Conservation (phyloP, 1,284 basidiomycete genomes). For the Cerrena zonata region DNA sequence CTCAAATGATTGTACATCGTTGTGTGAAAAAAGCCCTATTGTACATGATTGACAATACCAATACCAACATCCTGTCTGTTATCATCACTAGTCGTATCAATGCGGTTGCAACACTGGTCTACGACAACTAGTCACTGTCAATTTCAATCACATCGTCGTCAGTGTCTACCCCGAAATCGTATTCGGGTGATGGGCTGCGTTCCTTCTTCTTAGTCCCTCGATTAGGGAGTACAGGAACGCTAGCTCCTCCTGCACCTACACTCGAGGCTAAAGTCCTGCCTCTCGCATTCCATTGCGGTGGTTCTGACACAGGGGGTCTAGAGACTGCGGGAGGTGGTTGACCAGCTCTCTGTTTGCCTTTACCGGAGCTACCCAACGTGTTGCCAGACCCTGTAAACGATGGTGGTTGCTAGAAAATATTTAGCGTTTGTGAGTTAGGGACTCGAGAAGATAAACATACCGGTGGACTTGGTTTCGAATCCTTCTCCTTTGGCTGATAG, state of each 20-base stretch:
- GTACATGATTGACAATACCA: constrained; percentile 2
- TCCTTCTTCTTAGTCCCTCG: constrained; percentile 29
- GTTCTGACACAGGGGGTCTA: constrained; percentile 20
- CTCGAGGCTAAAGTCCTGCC: constrained; percentile 53
- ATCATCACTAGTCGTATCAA: too few relatives aligned
- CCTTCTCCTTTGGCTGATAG: constrained; percentile 49
- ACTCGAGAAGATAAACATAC: constrained; percentile 10
- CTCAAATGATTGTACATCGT: background rate
- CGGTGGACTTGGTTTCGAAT: constrained; percentile 5
- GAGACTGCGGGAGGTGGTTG: background rate
- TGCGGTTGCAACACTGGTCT: too few relatives aligned
- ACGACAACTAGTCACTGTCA: constrained; percentile 54
- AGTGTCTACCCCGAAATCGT: constrained; percentile 70
- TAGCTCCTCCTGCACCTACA: constrained; percentile 48
- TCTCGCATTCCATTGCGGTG: constrained; percentile 42
- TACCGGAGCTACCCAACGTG: constrained; percentile 67
- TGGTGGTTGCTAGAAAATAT: constrained; percentile 28
- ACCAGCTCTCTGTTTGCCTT: constrained; percentile 41
- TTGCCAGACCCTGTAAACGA: constrained; percentile 92
- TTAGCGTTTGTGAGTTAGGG: background rate
- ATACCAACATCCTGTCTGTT: too few relatives aligned
- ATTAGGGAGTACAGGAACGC: constrained; percentile 41
- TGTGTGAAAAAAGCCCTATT: background rate
- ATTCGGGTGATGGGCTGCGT: constrained; percentile 56
- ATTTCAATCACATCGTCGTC: constrained; percentile 67